phyloP scores from a whole-genome alignment of 1,284 basidiomycete genomes.

The Coriolopsis trogii region DNA sequence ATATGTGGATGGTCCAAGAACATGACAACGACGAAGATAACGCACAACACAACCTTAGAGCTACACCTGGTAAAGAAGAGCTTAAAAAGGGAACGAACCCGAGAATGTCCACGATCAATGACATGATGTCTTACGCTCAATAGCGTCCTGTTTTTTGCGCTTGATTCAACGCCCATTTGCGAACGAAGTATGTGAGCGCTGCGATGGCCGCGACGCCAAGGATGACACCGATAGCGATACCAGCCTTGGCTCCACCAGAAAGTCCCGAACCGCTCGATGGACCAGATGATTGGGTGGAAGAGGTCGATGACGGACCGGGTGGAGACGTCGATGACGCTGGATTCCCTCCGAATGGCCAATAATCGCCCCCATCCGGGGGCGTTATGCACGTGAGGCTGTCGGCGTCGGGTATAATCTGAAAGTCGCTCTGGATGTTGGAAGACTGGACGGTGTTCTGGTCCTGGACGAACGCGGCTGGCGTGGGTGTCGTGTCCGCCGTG shows the following conservation, averaged over 20 bases:
- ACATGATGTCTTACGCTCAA: not conserved
- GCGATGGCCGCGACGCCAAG: slow-evolving; percentile 47
- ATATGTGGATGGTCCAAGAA: too few species aligned
- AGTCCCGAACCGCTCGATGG: slow-evolving; percentile 15
- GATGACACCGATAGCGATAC: slow-evolving; percentile 58
- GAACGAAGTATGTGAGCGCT: slow-evolving; percentile 48
- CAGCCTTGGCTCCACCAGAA: slow-evolving; percentile 45
- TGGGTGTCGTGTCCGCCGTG: slow-evolving; percentile 48
- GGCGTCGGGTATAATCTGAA: slow-evolving; percentile 52
- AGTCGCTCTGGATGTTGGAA: slow-evolving; percentile 53
- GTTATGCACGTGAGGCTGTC: slow-evolving; percentile 66
- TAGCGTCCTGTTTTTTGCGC: slow-evolving; percentile 2
- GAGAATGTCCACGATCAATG: not conserved
- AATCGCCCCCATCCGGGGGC: slow-evolving; percentile 68
- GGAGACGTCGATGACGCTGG: slow-evolving; percentile 35
- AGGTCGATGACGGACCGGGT: slow-evolving; percentile 20
- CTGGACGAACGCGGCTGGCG: slow-evolving; percentile 61
- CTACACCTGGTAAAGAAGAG: too few species aligned
- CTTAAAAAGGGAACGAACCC: too few species aligned
- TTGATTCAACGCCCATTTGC: slow-evolving; percentile 44
- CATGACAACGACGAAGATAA: too few species aligned
- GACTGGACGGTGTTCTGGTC: slow-evolving; percentile 46
- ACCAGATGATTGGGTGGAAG: not conserved
- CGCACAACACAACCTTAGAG: too few species aligned
- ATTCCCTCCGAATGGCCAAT: slow-evolving; percentile 70